Evolutionary conservation across 2,329 filamentous ascomycete species (phyloP).

Genomic region (Beauveria sp.): DNA sequence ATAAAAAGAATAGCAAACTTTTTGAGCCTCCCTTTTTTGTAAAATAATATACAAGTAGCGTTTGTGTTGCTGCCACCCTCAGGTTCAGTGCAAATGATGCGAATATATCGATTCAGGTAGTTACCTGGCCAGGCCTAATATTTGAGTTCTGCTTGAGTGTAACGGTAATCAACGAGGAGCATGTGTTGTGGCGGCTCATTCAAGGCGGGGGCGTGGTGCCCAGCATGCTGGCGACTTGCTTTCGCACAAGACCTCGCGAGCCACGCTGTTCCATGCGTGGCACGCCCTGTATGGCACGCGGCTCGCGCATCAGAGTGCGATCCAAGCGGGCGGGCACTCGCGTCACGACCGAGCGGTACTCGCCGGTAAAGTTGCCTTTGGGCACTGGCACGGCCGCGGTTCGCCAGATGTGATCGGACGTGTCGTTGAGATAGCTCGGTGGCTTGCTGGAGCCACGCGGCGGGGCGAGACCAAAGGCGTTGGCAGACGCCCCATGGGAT

Average conservation of each 20-base stretch:
- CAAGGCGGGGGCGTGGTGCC: conserved; percentile 33
- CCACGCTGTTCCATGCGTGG: conserved; percentile 53
- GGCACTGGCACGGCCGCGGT: conserved; percentile 54
- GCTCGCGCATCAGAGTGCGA: conserved; percentile 81
- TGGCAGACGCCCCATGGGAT: conserved; percentile 43
- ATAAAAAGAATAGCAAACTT: conserved; percentile 2
- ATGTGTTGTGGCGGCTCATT: not conserved
- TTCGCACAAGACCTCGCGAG: conserved; percentile 42
- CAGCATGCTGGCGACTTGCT: conserved; percentile 47
- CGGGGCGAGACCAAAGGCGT: conserved; percentile 28
- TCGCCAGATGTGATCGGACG: conserved; percentile 72
- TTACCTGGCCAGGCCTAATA: not conserved
- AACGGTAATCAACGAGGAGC: not conserved
- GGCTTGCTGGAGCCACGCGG: conserved; percentile 32
- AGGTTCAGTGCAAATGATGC: not conserved
- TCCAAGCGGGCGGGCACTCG: conserved; percentile 78
- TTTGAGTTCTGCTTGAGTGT: not conserved
- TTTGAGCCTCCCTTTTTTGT: not conserved
- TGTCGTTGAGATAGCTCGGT: conserved; percentile 61
- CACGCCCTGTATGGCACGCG: conserved; percentile 81
- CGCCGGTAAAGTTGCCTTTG: conserved; percentile 54
- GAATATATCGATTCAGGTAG: not conserved
- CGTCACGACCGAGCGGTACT: conserved; percentile 54
- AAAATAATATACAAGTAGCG: conserved; percentile 4
- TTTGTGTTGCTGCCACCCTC: not conserved